Conservation (phyloP, 1,284 basidiomycete genomes). For the Trametes sp. region DNA sequence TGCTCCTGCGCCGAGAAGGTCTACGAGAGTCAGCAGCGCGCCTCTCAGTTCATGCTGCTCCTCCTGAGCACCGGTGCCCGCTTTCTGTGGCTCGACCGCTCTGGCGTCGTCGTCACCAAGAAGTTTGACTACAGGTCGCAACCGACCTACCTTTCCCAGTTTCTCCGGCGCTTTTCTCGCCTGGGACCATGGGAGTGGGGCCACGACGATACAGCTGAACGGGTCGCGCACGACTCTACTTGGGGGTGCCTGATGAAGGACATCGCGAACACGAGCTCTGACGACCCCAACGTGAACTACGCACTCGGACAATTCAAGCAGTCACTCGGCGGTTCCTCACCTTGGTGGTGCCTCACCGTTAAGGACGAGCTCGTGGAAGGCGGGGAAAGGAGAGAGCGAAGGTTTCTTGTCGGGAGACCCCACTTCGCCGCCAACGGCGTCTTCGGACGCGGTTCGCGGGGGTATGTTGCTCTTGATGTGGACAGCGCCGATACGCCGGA, state of each 20-base stretch:
- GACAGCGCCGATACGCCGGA: background rate
- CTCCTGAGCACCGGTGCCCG: constrained; percentile 9
- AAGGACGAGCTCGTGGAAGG: background rate
- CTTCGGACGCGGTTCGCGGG: constrained; percentile 1
- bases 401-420: constrained; percentile 13
- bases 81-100: constrained; percentile 18
- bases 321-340: background rate
- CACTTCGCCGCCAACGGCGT: background rate
- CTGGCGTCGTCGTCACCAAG: constrained; percentile 14
- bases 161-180: constrained; percentile 10
- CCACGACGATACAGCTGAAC: constrained; percentile 17
- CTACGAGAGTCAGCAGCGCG: constrained; percentile 16
- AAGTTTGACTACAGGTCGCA: constrained; percentile 16
- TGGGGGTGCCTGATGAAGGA: background rate
- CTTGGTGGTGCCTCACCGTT: constrained; percentile 4
- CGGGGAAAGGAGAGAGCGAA: background rate
- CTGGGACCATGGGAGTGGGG: constrained; percentile 1
- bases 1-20: background rate
- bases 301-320: background rate
- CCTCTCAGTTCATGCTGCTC: constrained; percentile 10
- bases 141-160: background rate
- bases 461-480: constrained; percentile 10
- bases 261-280: background rate
- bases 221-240: background rate
- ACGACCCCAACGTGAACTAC: constrained; percentile 7